phyloP scores from a whole-genome alignment of 2,329 filamentous ascomycete species.

The Fusarium keratoplasticum region DNA sequence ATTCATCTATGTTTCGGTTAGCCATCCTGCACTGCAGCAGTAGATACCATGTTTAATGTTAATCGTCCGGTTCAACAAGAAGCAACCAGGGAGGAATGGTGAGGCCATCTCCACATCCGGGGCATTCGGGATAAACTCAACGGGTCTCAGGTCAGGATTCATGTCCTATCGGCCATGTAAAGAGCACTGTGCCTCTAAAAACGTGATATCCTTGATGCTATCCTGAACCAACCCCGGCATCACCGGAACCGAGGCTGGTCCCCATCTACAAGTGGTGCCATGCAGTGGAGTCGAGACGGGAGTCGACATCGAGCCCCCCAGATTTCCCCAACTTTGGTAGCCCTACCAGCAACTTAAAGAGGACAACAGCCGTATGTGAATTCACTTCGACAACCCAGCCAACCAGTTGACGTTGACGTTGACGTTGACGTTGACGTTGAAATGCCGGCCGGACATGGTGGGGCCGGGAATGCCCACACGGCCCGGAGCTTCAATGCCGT shows the following conservation, averaged over 20 bases:
- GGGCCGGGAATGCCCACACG: background rate
- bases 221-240: background rate
- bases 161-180: background rate
- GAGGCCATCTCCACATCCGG: background rate
- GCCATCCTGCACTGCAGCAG: background rate
- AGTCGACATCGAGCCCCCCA: background rate
- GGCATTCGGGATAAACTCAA: background rate
- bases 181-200: background rate
- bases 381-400: background rate
- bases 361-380: background rate
- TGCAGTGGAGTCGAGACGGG: background rate
- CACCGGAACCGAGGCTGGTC: background rate
- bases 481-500: background rate
- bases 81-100: background rate
- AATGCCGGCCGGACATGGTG: background rate
- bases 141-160: background rate
- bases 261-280: background rate
- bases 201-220: background rate
- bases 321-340: constrained; percentile 3
- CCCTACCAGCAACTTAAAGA: background rate
- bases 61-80: background rate
- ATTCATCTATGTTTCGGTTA: background rate
- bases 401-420: background rate
- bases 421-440: background rate
- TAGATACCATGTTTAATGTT: background rate